Evolutionary conservation across 805 yeast genomes (phyloP).

Genomic region (Wickerhamomyces rabaulensis): DNA sequence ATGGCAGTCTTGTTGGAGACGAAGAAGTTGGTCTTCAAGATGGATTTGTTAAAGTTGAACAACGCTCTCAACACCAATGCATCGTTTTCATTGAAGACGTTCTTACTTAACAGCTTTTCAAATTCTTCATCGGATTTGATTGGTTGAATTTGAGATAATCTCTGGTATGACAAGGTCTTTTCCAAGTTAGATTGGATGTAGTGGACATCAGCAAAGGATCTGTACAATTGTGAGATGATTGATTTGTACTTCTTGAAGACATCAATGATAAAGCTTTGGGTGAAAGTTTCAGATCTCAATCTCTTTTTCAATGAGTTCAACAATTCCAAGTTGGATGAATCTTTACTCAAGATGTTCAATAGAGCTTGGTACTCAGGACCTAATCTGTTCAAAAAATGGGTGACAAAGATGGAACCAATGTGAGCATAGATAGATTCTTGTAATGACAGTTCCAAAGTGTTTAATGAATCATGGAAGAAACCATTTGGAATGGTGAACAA

Average conservation of each 20-base stretch:
- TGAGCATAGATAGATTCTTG: slow-evolving; percentile 96
- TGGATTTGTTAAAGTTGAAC: slow-evolving; percentile 76
- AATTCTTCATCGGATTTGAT: slow-evolving; percentile 74
- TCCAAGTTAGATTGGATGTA: slow-evolving; percentile 67
- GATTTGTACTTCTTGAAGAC: slow-evolving; percentile 66
- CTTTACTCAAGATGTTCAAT: slow-evolving; percentile 55
- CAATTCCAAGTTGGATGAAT: slow-evolving; percentile 67
- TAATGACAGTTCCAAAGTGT: slow-evolving; percentile 72
- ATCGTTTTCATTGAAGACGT: slow-evolving; percentile 73
- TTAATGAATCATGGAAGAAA: slow-evolving; percentile 68
- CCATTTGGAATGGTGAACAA: slow-evolving; percentile 88
- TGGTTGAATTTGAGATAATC: slow-evolving; percentile 73
- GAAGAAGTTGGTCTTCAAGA: slow-evolving; percentile 91
- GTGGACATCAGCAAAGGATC: slow-evolving; percentile 88
- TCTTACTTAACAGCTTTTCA: slow-evolving; percentile 56
- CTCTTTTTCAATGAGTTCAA: slow-evolving; percentile 79
- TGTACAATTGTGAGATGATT: slow-evolving; percentile 75
- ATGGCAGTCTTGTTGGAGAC: slow-evolving; percentile 92
- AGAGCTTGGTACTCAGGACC: slow-evolving; percentile 84
- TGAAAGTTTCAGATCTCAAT: slow-evolving; percentile 87
- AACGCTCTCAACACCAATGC: slow-evolving; percentile 77
- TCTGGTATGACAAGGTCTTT: slow-evolving; percentile 80
- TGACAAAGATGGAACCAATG: slow-evolving; percentile 85
- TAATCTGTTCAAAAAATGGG: slow-evolving; percentile 90
- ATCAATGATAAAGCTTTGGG: slow-evolving; percentile 76